Base-by-base conservation (phyloP, 1,284 basidiomycete species). In the Polyporus tsugae region DNA sequence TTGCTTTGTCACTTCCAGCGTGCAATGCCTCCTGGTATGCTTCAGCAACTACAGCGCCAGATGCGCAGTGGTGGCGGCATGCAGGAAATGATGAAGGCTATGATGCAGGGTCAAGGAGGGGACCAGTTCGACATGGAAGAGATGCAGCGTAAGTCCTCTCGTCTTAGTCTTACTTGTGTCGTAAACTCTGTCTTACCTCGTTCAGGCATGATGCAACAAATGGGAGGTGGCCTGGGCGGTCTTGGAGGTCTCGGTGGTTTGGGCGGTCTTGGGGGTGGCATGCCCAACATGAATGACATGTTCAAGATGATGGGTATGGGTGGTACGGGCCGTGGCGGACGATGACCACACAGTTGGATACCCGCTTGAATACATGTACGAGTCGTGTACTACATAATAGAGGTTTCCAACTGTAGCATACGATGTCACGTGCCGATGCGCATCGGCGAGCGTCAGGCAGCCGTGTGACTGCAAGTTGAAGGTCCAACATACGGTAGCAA, bases 61-160 rank as follows among this genome's bases (percentile, higher is more conserved):
- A 86, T 96, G 79, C 87, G 94, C 60, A 85, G 90, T 62, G 94
- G 94, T 6, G 91, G 92, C 44, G 94, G 94, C n/a, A 94, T 96
- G 83, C 93, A 96, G 77, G 95, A 96, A 79, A 96, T 97, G 93
- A 94, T 97, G 93, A 94, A 93, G 78, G 93, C 95, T 35, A 95
- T 96, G 92, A 96, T 97, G 95, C 93, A 94, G 73, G 92, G 93
- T 7, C 91, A 94, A 74, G 94, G 93, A 74, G 92, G 92, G 25
- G 91, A 95, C 77, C 90, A 93, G 73, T 80, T 90, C 71, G 93
- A 95, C 76, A 90, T 94, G 89, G 92, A 94, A 74, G 93, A 95
- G 78, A 94, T 95, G 91, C 92, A 95, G 80, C 86, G 94, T 91
- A 81, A 71, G 86, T 80, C 70, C 36, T 22, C 11, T 10, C 13